Evolutionary conservation across 495 filamentous ascomycete species (phyloP), one percentile per base, ranked within the genome.

Genomic region (Coniosporium apollinis): DNA sequence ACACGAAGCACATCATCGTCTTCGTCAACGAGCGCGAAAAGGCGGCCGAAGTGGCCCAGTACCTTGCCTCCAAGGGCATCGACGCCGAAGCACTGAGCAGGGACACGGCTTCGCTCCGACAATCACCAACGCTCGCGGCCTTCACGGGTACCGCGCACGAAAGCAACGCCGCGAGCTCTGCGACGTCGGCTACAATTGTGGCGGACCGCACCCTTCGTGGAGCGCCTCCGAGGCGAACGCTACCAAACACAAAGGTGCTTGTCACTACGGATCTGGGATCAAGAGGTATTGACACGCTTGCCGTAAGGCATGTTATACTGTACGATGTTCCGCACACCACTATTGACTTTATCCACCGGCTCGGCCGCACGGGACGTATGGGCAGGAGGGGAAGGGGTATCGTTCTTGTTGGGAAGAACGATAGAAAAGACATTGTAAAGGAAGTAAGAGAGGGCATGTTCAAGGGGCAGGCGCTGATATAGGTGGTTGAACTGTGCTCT

Each of bases 21-120:
- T 97, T 97, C 46, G 91, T 97, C 53, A 97, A 97, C 55, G 83
- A 94, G 64, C 77, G 91, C 19, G 87, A 96, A 48, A 81, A 79
- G 43, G 76, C 89, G 0, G 62, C 69, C 30, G 76, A 84, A 48
- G 66, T 97, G 0, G 76, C 85, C 11, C 55, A 79, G 6, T 96
- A 80, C 56, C 74, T 97, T 1, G 52, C 59, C 7, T 70, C 67
- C 14, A 96, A 93, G 59, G 82, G 82, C 21, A 83, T 97, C 46
- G 79, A 94, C 42, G 83, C 85, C 8, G 58, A 78, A 5, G 75
- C 84, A 1, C 65, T 96, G 34, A 80, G 75, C 41, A 66, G 91
- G 19, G 89, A 97, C 50, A 80, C 77, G 11, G 64, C 69, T 22
- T 72, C 80, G 42, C 68, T 70, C 18, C 70, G 76, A 9, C 74